Percentiles rank a stretch among this genome's conserved stretches.
phyloP scores from a whole-genome alignment of 345 rosid genomes.

The Syzygium aqueum region DNA sequence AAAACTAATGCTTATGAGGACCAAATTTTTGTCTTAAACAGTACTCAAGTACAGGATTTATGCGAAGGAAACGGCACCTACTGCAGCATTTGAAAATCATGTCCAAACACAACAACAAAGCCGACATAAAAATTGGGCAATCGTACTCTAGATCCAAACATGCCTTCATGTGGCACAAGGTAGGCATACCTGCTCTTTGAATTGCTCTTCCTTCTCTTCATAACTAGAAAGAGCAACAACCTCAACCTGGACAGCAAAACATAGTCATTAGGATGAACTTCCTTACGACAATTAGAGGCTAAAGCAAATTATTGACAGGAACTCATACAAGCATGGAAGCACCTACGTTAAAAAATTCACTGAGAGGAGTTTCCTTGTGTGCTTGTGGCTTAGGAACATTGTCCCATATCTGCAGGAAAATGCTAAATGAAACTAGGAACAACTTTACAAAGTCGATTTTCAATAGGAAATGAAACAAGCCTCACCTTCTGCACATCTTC shows the following conservation, averaged over 20 bases:
- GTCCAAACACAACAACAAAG: background rate
- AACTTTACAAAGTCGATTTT: background rate
- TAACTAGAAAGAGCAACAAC: slow-evolving; percentile 96
- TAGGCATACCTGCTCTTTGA: slow-evolving; percentile 77
- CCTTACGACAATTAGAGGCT: background rate
- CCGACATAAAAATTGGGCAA: background rate
- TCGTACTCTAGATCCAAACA: background rate
- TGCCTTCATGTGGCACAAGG: background rate
- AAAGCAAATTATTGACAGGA: background rate
- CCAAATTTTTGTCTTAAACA: background rate
- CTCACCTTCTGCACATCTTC: slow-evolving; percentile 96
- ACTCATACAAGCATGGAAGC: background rate
- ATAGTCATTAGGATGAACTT: background rate
- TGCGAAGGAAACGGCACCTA: background rate
- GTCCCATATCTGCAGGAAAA: slow-evolving; percentile 85
- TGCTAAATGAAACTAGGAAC: background rate
- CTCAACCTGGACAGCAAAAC: slow-evolving; percentile 56
- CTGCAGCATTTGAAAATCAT: background rate
- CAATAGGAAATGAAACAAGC: background rate
- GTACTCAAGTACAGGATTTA: background rate
- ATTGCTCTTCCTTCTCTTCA: slow-evolving; percentile 96
- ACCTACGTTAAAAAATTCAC: slow-evolving; percentile 94
- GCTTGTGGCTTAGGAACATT: slow-evolving; percentile 91
- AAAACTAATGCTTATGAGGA: background rate
- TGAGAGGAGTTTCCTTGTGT: slow-evolving; percentile 81